Evolutionary conservation across 2,329 filamentous ascomycete species (phyloP).

Genomic region (Fusarium sp.): DNA sequence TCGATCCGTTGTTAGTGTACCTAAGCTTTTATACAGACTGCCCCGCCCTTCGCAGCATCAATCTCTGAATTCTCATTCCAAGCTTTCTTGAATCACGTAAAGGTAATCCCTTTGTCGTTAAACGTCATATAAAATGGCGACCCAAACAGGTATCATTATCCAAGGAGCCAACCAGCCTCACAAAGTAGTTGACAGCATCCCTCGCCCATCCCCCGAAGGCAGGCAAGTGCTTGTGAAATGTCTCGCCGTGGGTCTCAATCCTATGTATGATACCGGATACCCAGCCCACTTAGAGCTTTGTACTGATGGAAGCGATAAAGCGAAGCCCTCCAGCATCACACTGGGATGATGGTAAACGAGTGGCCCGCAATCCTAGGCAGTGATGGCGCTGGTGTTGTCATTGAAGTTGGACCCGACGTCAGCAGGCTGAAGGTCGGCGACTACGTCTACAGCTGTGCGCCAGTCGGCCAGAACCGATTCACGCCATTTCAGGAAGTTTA

Average conservation of each 20-base stretch:
- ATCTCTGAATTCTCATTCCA: background rate
- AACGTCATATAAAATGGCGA: constrained; percentile 10
- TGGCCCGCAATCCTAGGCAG: constrained; percentile 53
- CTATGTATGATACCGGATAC: constrained; percentile 43
- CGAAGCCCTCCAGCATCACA: constrained; percentile 49
- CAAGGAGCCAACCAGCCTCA: constrained; percentile 33
- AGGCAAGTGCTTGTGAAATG: constrained; percentile 52
- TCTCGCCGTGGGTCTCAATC: constrained; percentile 50
- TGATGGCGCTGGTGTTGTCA: constrained; percentile 49
- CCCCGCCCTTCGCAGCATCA: background rate
- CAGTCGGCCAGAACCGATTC: constrained; percentile 47
- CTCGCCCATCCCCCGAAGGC: constrained; percentile 43
- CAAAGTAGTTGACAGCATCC: constrained; percentile 36
- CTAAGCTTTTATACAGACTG: background rate
- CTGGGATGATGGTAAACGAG: constrained; percentile 46
- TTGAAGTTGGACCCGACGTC: constrained; percentile 45
- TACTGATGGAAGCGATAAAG: constrained; percentile 16
- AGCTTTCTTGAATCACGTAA: background rate
- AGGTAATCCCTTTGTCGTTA: too few relatives aligned
- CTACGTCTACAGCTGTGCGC: constrained; percentile 49
- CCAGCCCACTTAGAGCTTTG: fast-evolving
- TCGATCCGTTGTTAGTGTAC: background rate
- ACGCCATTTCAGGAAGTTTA: constrained; percentile 53
- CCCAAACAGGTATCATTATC: constrained; percentile 33
- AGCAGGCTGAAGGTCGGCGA: constrained; percentile 49